A percentile compares a stretch with the other conserved stretches of the same genome.
phyloP scores from a whole-genome alignment of 208 protist genomes.

The Leishmania major region DNA sequence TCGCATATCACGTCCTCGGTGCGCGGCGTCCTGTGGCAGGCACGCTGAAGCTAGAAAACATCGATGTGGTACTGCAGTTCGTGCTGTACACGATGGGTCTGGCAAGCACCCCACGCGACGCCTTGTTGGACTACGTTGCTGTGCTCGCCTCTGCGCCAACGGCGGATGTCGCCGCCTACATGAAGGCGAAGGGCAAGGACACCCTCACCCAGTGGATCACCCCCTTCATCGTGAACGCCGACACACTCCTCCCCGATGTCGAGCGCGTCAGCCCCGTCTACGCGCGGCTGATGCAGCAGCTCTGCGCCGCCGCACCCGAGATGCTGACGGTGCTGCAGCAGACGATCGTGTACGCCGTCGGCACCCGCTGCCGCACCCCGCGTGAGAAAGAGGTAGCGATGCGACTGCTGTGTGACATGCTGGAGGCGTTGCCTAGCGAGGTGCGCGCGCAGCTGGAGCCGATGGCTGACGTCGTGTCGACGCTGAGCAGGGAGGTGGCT shows the following conservation, averaged over 20 bases:
- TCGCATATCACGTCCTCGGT: conserved; percentile 48
- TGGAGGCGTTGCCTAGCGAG: conserved; percentile 34
- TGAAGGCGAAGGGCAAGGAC: conserved; percentile 59
- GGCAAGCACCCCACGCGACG: conserved; percentile 40
- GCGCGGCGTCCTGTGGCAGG: conserved; percentile 35
- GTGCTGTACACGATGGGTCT: conserved; percentile 80
- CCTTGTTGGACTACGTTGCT: conserved; percentile 60
- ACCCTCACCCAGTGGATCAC: conserved; percentile 58
- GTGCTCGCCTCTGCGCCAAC: conserved; percentile 52
- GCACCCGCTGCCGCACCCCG: conserved; percentile 64
- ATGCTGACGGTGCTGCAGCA: conserved; percentile 47
- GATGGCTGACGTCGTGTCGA: conserved; percentile 34
- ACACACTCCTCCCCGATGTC: conserved; percentile 52
- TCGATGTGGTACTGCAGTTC: conserved; percentile 51
- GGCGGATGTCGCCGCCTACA: conserved; percentile 36
- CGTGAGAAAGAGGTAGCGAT: conserved; percentile 78
- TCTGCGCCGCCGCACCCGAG: conserved; percentile 21
- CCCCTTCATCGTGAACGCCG: conserved; percentile 78
- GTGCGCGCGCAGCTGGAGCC: conserved; percentile 7
- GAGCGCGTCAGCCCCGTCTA: conserved; percentile 51
- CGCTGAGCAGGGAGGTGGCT: conserved; percentile 67
- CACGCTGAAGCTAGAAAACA: conserved; percentile 42
- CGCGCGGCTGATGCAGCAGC: conserved; percentile 44
- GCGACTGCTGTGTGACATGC: conserved; percentile 54
- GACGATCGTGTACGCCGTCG: conserved; percentile 47